Evolutionary conservation across 495 filamentous ascomycete species (phyloP).

Genomic region (Penicillium antarcticum): DNA sequence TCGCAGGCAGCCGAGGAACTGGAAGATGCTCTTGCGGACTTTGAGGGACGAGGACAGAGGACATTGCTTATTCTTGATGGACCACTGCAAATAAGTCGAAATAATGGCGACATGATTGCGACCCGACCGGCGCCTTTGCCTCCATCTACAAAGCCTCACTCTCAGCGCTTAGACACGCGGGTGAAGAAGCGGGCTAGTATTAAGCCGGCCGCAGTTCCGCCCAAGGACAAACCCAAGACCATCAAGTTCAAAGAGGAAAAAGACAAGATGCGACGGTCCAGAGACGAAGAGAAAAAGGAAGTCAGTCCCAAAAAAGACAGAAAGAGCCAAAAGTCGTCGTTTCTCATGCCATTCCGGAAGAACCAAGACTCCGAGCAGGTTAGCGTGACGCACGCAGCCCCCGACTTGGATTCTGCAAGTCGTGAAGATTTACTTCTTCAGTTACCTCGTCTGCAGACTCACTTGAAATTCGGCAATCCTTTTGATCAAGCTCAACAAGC

Average conservation of each 20-base stretch:
- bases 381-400: constrained; percentile 7
- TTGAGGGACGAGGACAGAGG: constrained; percentile 13
- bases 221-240: background rate
- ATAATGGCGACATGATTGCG: constrained; percentile 36
- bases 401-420: constrained; percentile 12
- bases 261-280: background rate
- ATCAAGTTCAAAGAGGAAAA: background rate
- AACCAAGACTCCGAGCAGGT: background rate
- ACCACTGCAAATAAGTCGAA: constrained; percentile 38
- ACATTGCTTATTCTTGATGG: constrained; percentile 22
- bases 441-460: constrained; percentile 36
- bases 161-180: background rate
- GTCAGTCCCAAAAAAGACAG: background rate
- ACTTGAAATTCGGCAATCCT: constrained; percentile 9
- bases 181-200: no score
- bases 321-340: background rate
- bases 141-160: constrained; percentile 25
- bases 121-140: constrained; percentile 36
- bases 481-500: constrained; percentile 4
- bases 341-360: constrained; percentile 1
- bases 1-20: constrained; percentile 34
- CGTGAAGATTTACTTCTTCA: constrained; percentile 24
- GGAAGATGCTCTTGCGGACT: constrained; percentile 25
- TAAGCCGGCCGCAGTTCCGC: background rate
- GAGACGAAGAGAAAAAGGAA: background rate